Conservation (phyloP, 2,329 filamentous ascomycete genomes). For the Penicillium sclerotiorum region DNA sequence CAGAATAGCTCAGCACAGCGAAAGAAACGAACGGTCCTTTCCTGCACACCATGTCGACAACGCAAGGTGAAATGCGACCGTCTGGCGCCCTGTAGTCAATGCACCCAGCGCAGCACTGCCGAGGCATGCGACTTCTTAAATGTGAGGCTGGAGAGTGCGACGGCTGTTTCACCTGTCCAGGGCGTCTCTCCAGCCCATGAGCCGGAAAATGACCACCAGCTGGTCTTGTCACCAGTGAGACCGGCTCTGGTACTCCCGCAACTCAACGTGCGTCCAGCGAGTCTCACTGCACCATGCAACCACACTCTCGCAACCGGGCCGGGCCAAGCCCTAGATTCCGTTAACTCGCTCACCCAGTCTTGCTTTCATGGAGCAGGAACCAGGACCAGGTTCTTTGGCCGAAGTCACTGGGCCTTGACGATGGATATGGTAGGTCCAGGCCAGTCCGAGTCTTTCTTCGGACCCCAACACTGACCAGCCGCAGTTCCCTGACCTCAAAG, state of each 20-base stretch:
- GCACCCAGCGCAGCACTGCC: neutral
- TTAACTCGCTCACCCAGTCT: neutral
- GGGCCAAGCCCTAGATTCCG: neutral
- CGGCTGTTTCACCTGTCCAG: neutral
- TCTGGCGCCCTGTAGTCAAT: constrained; percentile 1
- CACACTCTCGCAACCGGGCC: neutral
- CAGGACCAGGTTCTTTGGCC: constrained; percentile 4
- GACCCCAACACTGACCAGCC: neutral
- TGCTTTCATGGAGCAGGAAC: neutral
- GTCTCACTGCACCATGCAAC: neutral
- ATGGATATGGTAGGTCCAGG: constrained; percentile 4
- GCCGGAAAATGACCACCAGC: too few relatives aligned
- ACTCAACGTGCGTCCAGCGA: neutral
- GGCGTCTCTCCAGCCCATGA: too few relatives aligned
- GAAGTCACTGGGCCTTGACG: constrained; percentile 7
- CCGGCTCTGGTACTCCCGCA: too few relatives aligned
- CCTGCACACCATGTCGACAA: constrained; percentile 1
- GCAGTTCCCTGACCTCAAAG: constrained; percentile 5
- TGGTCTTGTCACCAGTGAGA: neutral
- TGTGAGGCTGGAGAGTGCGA: neutral
- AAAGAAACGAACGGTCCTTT: constrained; percentile 1
- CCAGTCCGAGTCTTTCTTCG: neutral
- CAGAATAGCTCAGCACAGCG: neutral
- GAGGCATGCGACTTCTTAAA: constrained; percentile 1
- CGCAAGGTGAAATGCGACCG: constrained; percentile 8